These are phyloP conservation scores for Monosporascus sp. DNA, from an alignment of 2,329 filamentous ascomycete genomes.

Conservation along the genomic window DNA sequence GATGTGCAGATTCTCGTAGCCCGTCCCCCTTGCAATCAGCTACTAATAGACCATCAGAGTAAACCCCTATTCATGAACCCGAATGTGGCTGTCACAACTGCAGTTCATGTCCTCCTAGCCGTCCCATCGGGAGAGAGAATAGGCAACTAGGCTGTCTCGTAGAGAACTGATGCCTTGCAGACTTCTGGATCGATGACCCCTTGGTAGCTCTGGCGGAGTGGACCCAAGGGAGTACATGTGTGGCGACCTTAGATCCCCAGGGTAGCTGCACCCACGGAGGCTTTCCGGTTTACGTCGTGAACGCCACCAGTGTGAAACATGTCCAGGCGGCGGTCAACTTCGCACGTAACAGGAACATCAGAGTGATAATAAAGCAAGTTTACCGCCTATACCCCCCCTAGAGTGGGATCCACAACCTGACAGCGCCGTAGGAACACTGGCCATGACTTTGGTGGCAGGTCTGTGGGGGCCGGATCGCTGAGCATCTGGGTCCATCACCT, in stretches of 20 bases:
- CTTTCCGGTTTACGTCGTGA: conserved; percentile 31
- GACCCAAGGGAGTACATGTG: conserved; percentile 29
- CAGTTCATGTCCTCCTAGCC: too few species aligned
- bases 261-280: conserved; percentile 30
- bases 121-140: too few species aligned
- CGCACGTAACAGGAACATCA: conserved; percentile 30
- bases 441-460: conserved; percentile 42
- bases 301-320: conserved; percentile 29
- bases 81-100: too few species aligned
- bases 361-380: conserved; percentile 31
- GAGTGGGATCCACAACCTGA: conserved; percentile 16
- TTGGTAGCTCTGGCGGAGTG: conserved; percentile 24
- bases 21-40: too few species aligned
- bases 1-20: too few species aligned
- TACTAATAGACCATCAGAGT: background rate
- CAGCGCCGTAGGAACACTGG: conserved; percentile 38
- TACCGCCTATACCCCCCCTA: background rate
- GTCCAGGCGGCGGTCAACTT: conserved; percentile 29
- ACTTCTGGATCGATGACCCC: conserved; percentile 28
- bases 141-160: background rate
- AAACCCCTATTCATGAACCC: background rate
- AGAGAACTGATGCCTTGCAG: background rate
- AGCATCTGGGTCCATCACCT: conserved; percentile 45
- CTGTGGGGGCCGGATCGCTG: conserved; percentile 39
- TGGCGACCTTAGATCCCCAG: conserved; percentile 12